Conservation (phyloP, 106 monocot species). For the Platanthera guangdongensis region DNA sequence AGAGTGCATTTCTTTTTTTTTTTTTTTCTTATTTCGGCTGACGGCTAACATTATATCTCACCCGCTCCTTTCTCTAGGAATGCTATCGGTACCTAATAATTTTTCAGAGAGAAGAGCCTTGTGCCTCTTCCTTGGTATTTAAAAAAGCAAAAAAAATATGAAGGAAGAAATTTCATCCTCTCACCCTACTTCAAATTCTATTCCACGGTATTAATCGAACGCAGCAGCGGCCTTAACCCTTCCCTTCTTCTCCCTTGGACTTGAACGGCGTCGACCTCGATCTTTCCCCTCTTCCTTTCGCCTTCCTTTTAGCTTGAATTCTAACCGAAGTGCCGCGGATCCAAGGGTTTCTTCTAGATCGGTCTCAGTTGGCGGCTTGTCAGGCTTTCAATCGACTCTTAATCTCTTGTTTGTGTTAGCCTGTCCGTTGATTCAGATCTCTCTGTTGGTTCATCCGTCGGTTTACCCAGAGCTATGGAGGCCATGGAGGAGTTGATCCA, state of each 20-base stretch:
- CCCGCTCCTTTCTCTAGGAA: too few species aligned
- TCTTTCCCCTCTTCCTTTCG: neutral
- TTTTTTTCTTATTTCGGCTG: too few species aligned
- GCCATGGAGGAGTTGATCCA: conserved; percentile 55
- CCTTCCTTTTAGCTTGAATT: neutral
- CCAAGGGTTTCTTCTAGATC: neutral
- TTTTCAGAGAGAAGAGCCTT: too few species aligned
- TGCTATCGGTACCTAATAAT: too few species aligned
- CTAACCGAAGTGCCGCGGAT: neutral
- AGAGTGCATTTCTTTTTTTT: too few species aligned
- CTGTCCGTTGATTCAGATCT: neutral
- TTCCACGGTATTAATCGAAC: conserved; percentile 4
- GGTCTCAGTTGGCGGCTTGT: neutral
- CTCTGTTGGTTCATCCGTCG: neutral
- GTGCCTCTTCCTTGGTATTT: too few species aligned
- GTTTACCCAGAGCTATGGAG: conserved; percentile 32
- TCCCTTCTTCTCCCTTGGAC: neutral
- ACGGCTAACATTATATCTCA: too few species aligned
- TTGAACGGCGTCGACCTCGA: neutral
- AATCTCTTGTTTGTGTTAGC: neutral
- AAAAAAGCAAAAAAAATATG: too few species aligned
- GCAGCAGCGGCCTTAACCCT: neutral
- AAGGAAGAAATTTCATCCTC: neutral
- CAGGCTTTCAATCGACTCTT: neutral
- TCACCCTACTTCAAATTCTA: neutral